A percentile compares a stretch with the other conserved stretches of the same genome.
Evolutionary conservation across 225 moss, liverwort and hornwort species (phyloP).

Genomic region (Sphagnum tenellum): DNA sequence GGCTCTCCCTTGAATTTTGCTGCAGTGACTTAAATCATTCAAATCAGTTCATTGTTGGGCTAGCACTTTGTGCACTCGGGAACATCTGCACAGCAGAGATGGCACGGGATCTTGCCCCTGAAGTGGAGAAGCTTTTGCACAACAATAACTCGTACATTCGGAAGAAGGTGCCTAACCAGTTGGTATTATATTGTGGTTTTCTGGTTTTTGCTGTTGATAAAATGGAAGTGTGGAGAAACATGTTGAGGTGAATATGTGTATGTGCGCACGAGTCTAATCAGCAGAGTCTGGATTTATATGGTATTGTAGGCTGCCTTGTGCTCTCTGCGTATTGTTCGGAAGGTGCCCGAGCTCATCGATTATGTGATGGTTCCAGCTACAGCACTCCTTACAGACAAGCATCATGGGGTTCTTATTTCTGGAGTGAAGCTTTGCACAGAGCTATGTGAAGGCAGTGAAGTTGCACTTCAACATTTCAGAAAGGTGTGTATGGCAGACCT

Average conservation of each 20-base stretch:
- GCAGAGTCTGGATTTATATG: not conserved
- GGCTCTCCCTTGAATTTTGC: conserved; percentile 19
- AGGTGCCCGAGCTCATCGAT: conserved; percentile 50
- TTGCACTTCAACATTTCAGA: conserved; percentile 51
- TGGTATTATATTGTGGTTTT: not conserved
- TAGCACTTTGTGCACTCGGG: conserved; percentile 54
- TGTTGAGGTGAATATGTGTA: too few relatives aligned
- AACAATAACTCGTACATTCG: conserved; percentile 53
- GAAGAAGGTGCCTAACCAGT: conserved; percentile 32
- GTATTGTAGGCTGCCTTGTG: conserved; percentile 57
- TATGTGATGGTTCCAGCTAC: conserved; percentile 49
- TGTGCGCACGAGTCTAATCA: not conserved
- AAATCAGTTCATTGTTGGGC: conserved; percentile 56
- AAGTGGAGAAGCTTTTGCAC: conserved; percentile 47
- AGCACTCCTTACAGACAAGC: conserved; percentile 42
- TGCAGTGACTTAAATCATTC: conserved; percentile 44
- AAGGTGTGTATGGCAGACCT: conserved; percentile 20
- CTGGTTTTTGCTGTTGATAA: not conserved
- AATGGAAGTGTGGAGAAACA: not conserved
- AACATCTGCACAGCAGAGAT: conserved; percentile 57
- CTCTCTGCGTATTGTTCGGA: conserved; percentile 52
- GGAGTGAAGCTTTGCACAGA: conserved; percentile 51
- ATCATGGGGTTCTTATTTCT: conserved; percentile 55
- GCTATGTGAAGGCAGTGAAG: conserved; percentile 37
- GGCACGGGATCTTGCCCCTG: conserved; percentile 54